Conservation (phyloP, 768 basidiomycete genomes). For the Calvatia gigantea region DNA sequence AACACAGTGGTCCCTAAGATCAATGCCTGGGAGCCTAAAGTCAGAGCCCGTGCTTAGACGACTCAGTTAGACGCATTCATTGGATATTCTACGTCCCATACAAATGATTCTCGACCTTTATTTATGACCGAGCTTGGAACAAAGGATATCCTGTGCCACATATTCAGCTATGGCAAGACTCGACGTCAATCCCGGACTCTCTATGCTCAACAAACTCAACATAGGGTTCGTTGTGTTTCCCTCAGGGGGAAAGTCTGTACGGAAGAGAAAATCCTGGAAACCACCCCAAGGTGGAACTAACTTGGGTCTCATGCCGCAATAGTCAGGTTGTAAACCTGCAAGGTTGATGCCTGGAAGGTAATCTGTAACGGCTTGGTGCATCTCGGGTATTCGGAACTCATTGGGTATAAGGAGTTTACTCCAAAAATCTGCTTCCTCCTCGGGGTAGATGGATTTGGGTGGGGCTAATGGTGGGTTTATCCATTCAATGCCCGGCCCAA, state of each 20-base stretch:
- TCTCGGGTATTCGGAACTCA: conserved; percentile 56
- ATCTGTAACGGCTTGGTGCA: conserved; percentile 65
- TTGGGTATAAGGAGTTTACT: conserved; percentile 57
- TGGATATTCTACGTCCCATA: background rate
- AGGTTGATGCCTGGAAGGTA: conserved; percentile 66
- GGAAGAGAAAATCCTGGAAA: conserved; percentile 83
- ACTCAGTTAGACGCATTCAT: background rate
- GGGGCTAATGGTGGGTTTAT: conserved; percentile 50
- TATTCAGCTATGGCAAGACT: conserved; percentile 83
- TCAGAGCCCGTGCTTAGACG: conserved; percentile 41
- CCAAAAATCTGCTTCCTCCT: conserved; percentile 76
- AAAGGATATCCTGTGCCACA: conserved; percentile 62
- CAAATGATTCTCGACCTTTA: conserved; percentile 10
- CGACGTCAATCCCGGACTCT: conserved; percentile 89
- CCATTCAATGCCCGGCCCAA: conserved; percentile 94
- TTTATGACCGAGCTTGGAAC: conserved; percentile 14
- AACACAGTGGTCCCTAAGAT: conserved; percentile 85
- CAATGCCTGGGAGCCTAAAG: conserved; percentile 79
- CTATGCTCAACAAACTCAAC: conserved; percentile 87
- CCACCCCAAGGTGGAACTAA: conserved; percentile 68
- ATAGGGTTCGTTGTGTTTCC: conserved; percentile 41
- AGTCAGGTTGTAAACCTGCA: conserved; percentile 73
- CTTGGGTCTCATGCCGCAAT: conserved; percentile 86
- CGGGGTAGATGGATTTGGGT: conserved; percentile 17
- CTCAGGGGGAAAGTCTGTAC: conserved; percentile 52